phyloP scores from a whole-genome alignment of 371 early-diverging fungal genomes.

The Mucor saturninus region DNA sequence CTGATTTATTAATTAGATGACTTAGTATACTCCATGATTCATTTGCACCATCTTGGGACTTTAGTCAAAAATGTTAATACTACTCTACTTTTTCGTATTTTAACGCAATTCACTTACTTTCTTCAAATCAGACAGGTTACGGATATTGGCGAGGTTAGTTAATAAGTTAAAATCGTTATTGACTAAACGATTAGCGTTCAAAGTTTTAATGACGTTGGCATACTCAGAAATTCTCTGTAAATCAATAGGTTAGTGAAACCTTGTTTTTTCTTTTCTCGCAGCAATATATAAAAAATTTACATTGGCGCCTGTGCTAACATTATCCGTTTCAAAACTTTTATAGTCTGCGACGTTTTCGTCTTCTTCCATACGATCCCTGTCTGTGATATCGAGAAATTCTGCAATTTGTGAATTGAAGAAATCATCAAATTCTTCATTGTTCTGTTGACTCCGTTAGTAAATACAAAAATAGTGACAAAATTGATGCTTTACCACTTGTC shows the following conservation, averaged over 20 bases:
- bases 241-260: not conserved
- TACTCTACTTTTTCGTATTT: not conserved
- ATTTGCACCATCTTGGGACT: slow-evolving; percentile 20
- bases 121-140: slow-evolving; percentile 21
- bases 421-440: slow-evolving; percentile 6
- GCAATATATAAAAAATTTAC: slow-evolving; percentile 10
- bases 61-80: not conserved
- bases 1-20: slow-evolving; percentile 12
- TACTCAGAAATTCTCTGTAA: slow-evolving; percentile 24
- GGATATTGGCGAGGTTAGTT: slow-evolving; percentile 4
- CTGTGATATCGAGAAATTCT: not conserved
- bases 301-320: not conserved
- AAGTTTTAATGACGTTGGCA: slow-evolving; percentile 6
- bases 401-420: slow-evolving; percentile 6
- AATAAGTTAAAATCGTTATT: slow-evolving; percentile 19
- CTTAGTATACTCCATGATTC: slow-evolving; percentile 26
- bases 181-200: slow-evolving; percentile 13
- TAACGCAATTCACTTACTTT: slow-evolving; percentile 6
- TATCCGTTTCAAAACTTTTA: slow-evolving; percentile 10
- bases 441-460: slow-evolving; percentile 9
- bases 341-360: slow-evolving; percentile 1
- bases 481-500: slow-evolving; percentile 7
- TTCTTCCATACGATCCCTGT: slow-evolving; percentile 10
- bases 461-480: not conserved
- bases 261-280: not conserved